phyloP scores from a whole-genome alignment of 495 filamentous ascomycete genomes.

The Podospora pseudopauciseta region DNA sequence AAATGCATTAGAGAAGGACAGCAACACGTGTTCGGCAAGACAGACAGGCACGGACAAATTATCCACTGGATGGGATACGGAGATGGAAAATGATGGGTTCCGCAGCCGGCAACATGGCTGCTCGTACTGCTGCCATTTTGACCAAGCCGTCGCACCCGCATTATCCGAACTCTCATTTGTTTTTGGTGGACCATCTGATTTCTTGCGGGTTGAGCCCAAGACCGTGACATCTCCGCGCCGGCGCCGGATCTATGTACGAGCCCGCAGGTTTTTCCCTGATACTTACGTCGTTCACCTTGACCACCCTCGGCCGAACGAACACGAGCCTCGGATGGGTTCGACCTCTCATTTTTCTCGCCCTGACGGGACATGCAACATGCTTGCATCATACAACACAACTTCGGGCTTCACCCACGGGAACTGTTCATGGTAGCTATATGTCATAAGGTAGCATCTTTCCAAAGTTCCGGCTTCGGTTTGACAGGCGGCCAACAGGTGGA shows the following conservation, averaged over 20 bases:
- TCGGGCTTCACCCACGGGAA: neutral
- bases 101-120: neutral
- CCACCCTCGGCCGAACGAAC: neutral
- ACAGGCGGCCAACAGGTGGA: neutral
- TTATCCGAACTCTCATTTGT: constrained; percentile 1
- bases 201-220: constrained; percentile 1
- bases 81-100: neutral
- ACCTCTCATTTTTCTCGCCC: neutral
- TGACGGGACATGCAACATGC: constrained; percentile 1
- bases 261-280: neutral
- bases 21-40: neutral
- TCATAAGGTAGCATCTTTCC: constrained; percentile 2
- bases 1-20: neutral
- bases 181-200: constrained; percentile 7
- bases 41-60: neutral
- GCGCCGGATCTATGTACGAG: neutral
- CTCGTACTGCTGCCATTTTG: neutral
- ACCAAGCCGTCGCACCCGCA: neutral
- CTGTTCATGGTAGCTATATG: neutral
- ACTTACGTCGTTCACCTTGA: neutral
- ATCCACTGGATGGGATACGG: constrained; percentile 1
- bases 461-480: constrained; percentile 6
- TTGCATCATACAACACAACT: neutral
- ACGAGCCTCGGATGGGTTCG: neutral
- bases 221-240: neutral